These are phyloP conservation scores for Trichomonas vaginalis DNA, from an alignment of 208 protist genomes.

Conservation along the genomic window DNA sequence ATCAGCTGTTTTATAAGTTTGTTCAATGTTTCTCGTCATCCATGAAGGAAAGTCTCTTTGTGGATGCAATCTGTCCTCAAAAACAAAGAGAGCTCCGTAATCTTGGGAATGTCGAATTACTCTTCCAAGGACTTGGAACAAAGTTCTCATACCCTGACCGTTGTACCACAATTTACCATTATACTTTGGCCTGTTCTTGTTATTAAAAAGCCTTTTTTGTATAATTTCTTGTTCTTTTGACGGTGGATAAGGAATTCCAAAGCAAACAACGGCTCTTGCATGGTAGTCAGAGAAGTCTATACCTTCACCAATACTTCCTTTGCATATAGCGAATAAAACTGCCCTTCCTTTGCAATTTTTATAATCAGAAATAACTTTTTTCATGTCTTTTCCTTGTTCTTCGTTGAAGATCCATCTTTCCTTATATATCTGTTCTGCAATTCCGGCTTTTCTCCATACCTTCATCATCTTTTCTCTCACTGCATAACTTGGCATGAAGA, in stretches of 20 bases:
- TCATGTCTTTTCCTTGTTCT: background rate
- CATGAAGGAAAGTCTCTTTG: too few relatives aligned
- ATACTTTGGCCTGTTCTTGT: background rate
- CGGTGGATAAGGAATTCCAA: background rate
- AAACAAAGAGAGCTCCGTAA: constrained; percentile 29
- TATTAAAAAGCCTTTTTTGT: background rate
- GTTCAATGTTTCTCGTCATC: too few relatives aligned
- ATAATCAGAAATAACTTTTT: background rate
- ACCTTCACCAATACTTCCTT: constrained; percentile 33
- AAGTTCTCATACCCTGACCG: background rate
- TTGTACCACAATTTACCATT: background rate
- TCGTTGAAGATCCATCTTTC: background rate
- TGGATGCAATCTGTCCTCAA: constrained; percentile 14
- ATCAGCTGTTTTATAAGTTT: too few relatives aligned
- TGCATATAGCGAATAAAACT: constrained; percentile 25
- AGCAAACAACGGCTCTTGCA: constrained; percentile 19
- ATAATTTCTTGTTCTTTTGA: background rate
- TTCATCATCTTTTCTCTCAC: background rate
- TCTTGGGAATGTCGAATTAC: constrained; percentile 25
- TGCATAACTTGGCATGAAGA: constrained; percentile 20
- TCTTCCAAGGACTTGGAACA: constrained; percentile 27
- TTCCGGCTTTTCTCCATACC: background rate
- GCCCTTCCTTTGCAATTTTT: background rate
- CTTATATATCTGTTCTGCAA: background rate
- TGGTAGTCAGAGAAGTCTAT: constrained; percentile 21